These are phyloP conservation scores for Colletotrichum chrysophilum DNA, from an alignment of 2,329 filamentous ascomycete genomes.

Conservation along the genomic window DNA sequence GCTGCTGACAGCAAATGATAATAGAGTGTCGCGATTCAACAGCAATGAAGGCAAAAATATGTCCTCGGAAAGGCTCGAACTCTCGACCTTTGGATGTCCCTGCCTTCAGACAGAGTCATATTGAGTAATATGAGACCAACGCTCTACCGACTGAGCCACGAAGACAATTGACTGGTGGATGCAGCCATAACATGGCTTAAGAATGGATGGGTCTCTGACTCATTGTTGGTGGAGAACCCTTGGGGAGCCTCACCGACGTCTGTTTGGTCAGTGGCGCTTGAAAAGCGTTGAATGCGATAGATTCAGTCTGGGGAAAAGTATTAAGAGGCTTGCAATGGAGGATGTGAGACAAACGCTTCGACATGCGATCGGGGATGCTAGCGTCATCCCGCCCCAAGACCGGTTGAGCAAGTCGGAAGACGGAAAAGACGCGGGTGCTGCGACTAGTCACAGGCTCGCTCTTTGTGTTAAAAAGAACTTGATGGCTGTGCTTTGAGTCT, in stretches of 20 bases:
- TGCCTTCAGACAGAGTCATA: neutral
- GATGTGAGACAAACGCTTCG: neutral
- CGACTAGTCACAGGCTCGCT: neutral
- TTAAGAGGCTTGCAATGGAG: neutral
- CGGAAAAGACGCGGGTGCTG: neutral
- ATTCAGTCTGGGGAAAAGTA: neutral
- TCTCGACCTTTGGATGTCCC: conserved; percentile 21
- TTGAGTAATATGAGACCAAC: conserved; percentile 17
- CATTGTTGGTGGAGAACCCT: neutral
- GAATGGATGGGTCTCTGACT: neutral
- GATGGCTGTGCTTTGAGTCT: neutral
- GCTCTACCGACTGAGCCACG: conserved; percentile 20
- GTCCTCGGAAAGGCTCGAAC: conserved; percentile 20
- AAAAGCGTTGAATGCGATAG: neutral
- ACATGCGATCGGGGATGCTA: neutral
- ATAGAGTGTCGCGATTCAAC: neutral
- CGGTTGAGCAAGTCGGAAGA: neutral
- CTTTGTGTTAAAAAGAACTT: neutral
- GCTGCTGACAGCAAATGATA: neutral
- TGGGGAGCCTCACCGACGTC: neutral
- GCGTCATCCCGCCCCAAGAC: neutral
- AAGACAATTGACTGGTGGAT: neutral
- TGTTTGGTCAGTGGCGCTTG: neutral
- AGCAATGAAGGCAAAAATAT: neutral
- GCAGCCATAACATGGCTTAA: accelerated